Base-by-base conservation (phyloP, 228 moss, liverwort and hornwort species). In the Sphagnum fallax region DNA sequence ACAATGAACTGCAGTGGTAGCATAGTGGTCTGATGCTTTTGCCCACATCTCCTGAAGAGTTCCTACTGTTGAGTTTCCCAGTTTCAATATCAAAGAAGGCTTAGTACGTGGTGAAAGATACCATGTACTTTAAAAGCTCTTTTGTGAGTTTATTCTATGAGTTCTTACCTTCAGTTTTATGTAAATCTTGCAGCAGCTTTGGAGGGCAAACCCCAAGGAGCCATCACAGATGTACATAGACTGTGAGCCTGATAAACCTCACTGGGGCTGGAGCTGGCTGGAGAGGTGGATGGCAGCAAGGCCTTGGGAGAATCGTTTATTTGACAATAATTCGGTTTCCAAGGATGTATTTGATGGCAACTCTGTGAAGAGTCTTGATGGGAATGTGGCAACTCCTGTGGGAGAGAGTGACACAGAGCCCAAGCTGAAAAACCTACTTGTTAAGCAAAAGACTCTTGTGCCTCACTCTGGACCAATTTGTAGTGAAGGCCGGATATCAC, bases 181-280 rank as follows among this genome's bases (percentile, higher is more conserved):
- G 2, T 32, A 32, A 32, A 32, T 32, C 32, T 32, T 32, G 32
- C 76, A 74, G 67, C 90, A 98, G 90, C 73, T 98, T 53, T 98
- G 85, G 98, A 93, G 76, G 67, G 78, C 82, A 49, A 81, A 72
- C 16, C 91, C 93, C 0, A 90, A 83, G 70, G 91, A 93, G 70
- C 80, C 79, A 48, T 89, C 98, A 8, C 94, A 98, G 70, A 71
- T 98, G 14, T 98, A 83, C 86, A 98, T 98, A 72, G 98, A 98
- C 67, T 98, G 98, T 69, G 94, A 98, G 80, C 98, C 98, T 11
- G 90, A 92, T 74, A 98, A 98, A 52, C 98, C 98, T 53, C 98
- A 98, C 66, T 98, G 98, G 98, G 98, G 98, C 48, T 98, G 98
- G 98, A 98, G 98, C 90, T 98, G 98, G 98, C 69, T 98, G 81